Evolutionary conservation across 768 basidiomycete genomes (phyloP), one percentile per base, ranked within the genome.

Genomic region (Podaxis sp.): DNA sequence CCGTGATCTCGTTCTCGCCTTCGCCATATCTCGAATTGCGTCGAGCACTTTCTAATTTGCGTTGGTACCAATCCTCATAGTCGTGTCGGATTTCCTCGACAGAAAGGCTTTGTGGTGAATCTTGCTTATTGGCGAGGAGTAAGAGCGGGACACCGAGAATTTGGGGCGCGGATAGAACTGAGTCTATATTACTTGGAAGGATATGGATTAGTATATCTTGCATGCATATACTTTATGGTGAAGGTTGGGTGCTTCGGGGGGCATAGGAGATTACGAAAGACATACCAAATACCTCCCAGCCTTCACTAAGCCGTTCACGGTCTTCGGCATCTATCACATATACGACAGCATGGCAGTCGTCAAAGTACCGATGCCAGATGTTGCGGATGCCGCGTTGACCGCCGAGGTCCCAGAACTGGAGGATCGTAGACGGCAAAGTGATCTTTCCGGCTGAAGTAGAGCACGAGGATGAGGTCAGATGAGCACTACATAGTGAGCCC

Each of bases 261-360:
- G 41, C 46, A 29, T 55, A 54, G 19, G 50, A 43, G 15, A 50
- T 50, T 47, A 56, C 24, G 46, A 41, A 33, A 46, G 55, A 75
- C 91, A 61, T 74, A 97, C 96, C 95, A 68, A 99, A 98, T 7
- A 94, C 96, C 66, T 94, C 91, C 96, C 96, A 98, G 15, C 94
- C 93, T 79, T 98, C 97, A 53, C 88, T 85, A 27, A 98, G 79
- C 41, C 96, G 79, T 69, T 93, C 94, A 37, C 88, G 78, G 78
- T 99, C 96, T 66, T 90, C 85, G 8, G 95, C 94, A 73, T 99
- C 97, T 57, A 99, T 86, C 56, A 98, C 91, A 68, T 93, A 99
- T 43, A 91, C 94, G 50, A 98, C 93, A 7, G 96, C 96, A 73
- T 99, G 96, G 66, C 95, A 97, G 72, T 98, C 95, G 59, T 93